These are phyloP conservation scores for Lactarius trivialis DNA, from an alignment of 768 basidiomycete species.

Conservation along the genomic window DNA sequence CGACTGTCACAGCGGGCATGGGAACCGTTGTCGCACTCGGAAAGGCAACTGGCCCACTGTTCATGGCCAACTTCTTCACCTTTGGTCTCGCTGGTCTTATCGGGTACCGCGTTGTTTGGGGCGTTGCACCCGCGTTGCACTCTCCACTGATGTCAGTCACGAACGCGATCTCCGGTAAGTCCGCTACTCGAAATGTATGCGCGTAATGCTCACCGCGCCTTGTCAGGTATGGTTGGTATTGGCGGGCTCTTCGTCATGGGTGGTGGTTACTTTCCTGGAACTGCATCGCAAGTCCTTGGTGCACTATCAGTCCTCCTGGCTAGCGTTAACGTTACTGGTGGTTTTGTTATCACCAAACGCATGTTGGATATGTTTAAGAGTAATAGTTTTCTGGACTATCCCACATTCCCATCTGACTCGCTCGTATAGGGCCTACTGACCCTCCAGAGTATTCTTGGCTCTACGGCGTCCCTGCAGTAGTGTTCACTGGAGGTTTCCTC, in stretches of 20 bases:
- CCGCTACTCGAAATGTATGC: neutral
- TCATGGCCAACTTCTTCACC: conserved; percentile 87
- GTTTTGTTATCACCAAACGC: conserved; percentile 83
- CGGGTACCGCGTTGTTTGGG: conserved; percentile 87
- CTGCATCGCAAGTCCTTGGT: conserved; percentile 72
- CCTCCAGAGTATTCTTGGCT: conserved; percentile 86
- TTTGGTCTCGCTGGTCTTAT: conserved; percentile 83
- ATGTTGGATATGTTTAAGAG: conserved; percentile 94
- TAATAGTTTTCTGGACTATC: conserved; percentile 29
- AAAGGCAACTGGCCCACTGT: conserved; percentile 70
- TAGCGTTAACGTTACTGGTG: conserved; percentile 82
- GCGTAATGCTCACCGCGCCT: conserved; percentile 1
- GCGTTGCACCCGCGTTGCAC: conserved; percentile 80
- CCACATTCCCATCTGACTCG: neutral
- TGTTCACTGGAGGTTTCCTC: conserved; percentile 80
- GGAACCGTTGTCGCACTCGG: conserved; percentile 65
- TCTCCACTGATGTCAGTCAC: conserved; percentile 90
- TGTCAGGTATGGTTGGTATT: conserved; percentile 63
- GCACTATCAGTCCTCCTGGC: conserved; percentile 82
- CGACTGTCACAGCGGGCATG: conserved; percentile 69
- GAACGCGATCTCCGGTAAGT: conserved; percentile 76
- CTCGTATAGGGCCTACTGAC: conserved; percentile 58
- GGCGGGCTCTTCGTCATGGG: conserved; percentile 91
- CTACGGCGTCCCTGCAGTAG: conserved; percentile 69
- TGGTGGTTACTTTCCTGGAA: conserved; percentile 76